Percentiles rank a stretch among this genome's conserved stretches.
phyloP scores from a whole-genome alignment of 2,329 filamentous ascomycete genomes.

The Nigrospora osmanthi region DNA sequence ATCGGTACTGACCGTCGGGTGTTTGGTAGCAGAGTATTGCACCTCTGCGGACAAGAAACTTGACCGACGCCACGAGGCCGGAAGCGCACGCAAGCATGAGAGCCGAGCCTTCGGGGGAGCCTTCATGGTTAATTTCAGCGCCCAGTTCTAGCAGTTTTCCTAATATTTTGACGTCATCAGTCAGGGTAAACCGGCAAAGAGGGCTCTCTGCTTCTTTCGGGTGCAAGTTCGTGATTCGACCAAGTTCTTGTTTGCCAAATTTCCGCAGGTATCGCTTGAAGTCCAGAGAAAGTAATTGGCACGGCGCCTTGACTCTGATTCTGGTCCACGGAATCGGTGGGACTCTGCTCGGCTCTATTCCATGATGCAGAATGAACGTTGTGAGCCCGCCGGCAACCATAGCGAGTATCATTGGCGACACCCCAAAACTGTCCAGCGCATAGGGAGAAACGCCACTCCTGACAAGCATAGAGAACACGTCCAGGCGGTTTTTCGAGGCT shows the following conservation, averaged over 20 bases:
- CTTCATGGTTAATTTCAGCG: slow-evolving; percentile 2
- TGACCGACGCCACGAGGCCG: slow-evolving; percentile 2
- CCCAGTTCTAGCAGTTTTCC: slow-evolving; percentile 3
- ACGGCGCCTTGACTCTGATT: too few species aligned
- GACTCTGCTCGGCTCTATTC: too few species aligned
- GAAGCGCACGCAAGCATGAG: slow-evolving; percentile 3
- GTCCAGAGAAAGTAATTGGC: too few species aligned
- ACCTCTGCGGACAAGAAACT: slow-evolving; percentile 3
- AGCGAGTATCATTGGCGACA: too few species aligned
- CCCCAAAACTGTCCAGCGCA: too few species aligned
- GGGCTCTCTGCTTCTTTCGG: slow-evolving; percentile 1
- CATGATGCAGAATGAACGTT: too few species aligned
- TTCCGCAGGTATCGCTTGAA: neutral
- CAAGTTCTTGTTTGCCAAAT: neutral
- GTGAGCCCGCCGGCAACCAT: too few species aligned
- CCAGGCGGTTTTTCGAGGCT: too few species aligned
- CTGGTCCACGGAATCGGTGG: too few species aligned
- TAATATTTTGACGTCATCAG: neutral
- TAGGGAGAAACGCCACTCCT: too few species aligned
- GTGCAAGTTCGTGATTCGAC: slow-evolving; percentile 2
- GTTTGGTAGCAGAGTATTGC: slow-evolving; percentile 2
- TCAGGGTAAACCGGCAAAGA: neutral
- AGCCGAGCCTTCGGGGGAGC: slow-evolving; percentile 4
- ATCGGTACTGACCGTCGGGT: neutral
- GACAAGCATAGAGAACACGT: too few species aligned